A percentile compares a stretch with the other conserved stretches of the same genome.
These are phyloP conservation scores for Beta macrorhiza DNA, from an alignment of 179 eudicot genomes.

Conservation along the genomic window DNA sequence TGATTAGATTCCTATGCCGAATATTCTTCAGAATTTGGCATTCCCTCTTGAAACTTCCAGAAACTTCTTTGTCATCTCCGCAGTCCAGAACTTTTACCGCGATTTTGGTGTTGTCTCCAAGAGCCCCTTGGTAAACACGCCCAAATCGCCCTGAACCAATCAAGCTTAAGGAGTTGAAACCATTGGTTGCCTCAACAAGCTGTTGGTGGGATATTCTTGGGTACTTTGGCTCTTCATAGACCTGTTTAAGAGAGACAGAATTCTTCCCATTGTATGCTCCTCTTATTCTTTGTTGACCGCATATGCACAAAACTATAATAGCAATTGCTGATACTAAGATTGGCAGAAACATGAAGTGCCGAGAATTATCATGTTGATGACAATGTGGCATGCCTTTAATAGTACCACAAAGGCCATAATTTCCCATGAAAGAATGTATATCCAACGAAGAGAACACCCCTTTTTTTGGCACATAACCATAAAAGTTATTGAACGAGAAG, in stretches of 20 bases:
- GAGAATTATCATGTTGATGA: conserved; percentile 19
- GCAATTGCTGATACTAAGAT: conserved; percentile 37
- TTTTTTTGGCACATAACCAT: conserved; percentile 41
- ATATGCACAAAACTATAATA: conserved; percentile 35
- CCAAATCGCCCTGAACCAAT: conserved; percentile 69
- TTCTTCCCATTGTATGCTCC: conserved; percentile 22
- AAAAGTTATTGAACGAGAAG: conserved; percentile 58
- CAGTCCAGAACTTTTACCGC: conserved; percentile 62
- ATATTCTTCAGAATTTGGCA: conserved; percentile 59
- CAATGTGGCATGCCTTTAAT: conserved; percentile 53
- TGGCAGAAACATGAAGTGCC: conserved; percentile 28
- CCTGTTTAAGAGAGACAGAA: conserved; percentile 32
- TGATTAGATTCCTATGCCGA: conserved; percentile 65
- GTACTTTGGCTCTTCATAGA: conserved; percentile 40
- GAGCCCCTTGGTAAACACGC: conserved; percentile 63
- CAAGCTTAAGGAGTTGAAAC: conserved; percentile 48
- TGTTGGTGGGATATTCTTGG: conserved; percentile 53
- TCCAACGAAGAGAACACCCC: conserved; percentile 48
- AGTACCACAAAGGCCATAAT: conserved; percentile 55
- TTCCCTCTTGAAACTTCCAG: conserved; percentile 66
- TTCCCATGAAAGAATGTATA: conserved; percentile 50
- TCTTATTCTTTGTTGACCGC: conserved; percentile 34
- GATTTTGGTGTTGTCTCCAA: conserved; percentile 53
- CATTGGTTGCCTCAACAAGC: conserved; percentile 67
- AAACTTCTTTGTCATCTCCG: conserved; percentile 30